A percentile compares a stretch with the other conserved stretches of the same genome.
Conservation (phyloP, 202 grass and related monocot species). For the Zizania palustris region DNA sequence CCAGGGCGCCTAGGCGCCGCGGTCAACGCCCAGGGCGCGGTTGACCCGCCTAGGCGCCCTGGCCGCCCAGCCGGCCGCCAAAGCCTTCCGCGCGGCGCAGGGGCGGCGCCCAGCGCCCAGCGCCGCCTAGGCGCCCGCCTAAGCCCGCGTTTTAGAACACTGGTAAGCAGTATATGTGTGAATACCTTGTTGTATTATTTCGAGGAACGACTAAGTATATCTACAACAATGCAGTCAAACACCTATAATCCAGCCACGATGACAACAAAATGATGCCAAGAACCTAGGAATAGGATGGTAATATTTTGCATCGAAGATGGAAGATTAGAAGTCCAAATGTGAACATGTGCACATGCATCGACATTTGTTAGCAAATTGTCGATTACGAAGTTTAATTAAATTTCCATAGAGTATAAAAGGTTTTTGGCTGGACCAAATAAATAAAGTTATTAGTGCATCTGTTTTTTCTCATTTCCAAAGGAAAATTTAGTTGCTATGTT, state of each 20-base stretch:
- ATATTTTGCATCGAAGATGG: background rate
- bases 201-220: background rate
- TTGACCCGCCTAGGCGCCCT: too few species aligned
- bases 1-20: too few species aligned
- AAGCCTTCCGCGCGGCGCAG: too few species aligned
- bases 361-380: background rate
- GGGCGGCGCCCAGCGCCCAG: too few species aligned
- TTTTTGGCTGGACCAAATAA: background rate
- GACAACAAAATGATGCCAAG: background rate
- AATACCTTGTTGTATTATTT: background rate
- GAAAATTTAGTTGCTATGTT: background rate
- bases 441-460: background rate
- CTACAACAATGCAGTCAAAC: background rate
- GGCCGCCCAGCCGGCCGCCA: too few species aligned
- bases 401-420: background rate
- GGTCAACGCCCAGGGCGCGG: too few species aligned
- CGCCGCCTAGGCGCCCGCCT: too few species aligned
- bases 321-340: background rate
- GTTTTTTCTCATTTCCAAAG: background rate
- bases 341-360: background rate
- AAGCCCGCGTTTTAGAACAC: too few species aligned
- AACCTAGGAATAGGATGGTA: background rate
- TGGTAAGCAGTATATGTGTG: background rate
- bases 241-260: background rate
- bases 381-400: background rate